These are phyloP conservation scores for Theileria annulata DNA, from an alignment of 169 alveolate genomes.

Conservation along the genomic window DNA sequence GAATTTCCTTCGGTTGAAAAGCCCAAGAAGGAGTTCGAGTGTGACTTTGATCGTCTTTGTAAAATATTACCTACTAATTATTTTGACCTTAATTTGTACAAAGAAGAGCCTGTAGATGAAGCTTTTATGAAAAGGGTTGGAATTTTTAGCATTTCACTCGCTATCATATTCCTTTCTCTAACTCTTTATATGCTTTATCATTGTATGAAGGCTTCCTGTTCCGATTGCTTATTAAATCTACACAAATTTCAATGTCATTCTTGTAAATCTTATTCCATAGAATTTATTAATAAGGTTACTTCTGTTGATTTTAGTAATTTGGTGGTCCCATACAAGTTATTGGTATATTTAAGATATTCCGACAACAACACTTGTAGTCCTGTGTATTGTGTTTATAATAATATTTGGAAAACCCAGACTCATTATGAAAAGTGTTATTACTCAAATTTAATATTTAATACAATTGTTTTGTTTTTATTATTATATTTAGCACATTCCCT, in stretches of 20 bases:
- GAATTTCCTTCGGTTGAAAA: constrained; percentile 15
- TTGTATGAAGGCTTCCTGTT: constrained; percentile 60
- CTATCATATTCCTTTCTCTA: constrained; percentile 3
- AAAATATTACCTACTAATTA: constrained; percentile 13
- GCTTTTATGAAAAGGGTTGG: constrained; percentile 6
- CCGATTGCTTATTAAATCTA: constrained; percentile 37
- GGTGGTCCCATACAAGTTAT: not conserved
- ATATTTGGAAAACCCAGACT: constrained; percentile 33
- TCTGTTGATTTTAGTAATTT: not conserved
- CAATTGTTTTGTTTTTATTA: constrained; percentile 14
- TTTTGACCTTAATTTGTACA: constrained; percentile 26
- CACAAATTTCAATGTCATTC: constrained; percentile 17
- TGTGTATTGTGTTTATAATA: constrained; percentile 38
- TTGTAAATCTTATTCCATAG: not conserved
- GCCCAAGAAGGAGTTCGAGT: constrained; percentile 19
- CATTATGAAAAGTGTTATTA: constrained; percentile 69
- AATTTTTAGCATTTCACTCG: constrained; percentile 18
- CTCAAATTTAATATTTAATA: constrained; percentile 40
- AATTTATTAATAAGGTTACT: not conserved
- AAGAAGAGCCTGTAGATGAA: constrained; percentile 7
- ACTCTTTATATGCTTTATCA: constrained; percentile 57
- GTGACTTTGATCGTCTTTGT: constrained; percentile 25
- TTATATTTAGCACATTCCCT: constrained; percentile 13
- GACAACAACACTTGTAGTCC: constrained; percentile 40
- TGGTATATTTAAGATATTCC: not conserved